These are phyloP conservation scores for Penicillium samsonianum DNA, from an alignment of 495 filamentous ascomycete species.

Conservation along the genomic window DNA sequence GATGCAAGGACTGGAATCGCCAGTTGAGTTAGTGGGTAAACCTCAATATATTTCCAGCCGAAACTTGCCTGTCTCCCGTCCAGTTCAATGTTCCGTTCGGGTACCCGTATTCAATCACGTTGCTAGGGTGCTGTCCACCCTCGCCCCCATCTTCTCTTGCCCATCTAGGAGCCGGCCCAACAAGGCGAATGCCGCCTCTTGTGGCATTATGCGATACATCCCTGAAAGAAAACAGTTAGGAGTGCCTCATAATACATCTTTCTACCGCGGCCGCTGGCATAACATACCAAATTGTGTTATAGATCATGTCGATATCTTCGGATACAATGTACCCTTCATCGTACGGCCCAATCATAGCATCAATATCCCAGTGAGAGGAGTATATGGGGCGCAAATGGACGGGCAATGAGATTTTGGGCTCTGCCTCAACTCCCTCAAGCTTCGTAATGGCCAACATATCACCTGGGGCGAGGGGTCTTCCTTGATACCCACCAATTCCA, in stretches of 20 bases:
- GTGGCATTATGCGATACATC: slow-evolving; percentile 60
- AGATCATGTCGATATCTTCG: slow-evolving; percentile 57
- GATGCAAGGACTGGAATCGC: slow-evolving; percentile 29
- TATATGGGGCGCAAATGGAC: slow-evolving; percentile 45
- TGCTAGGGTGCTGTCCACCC: slow-evolving; percentile 60
- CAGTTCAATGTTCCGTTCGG: slow-evolving; percentile 56
- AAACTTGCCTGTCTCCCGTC: slow-evolving; percentile 57
- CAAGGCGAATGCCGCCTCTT: slow-evolving; percentile 56
- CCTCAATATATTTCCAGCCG: not conserved
- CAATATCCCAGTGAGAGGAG: slow-evolving; percentile 47
- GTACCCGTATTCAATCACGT: slow-evolving; percentile 62
- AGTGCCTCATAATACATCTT: too few relatives aligned
- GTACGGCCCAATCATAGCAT: slow-evolving; percentile 59
- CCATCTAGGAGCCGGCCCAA: slow-evolving; percentile 58
- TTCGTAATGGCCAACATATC: slow-evolving; percentile 49
- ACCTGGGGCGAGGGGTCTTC: slow-evolving; percentile 52
- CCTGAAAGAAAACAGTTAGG: slow-evolving; percentile 25
- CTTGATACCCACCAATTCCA: slow-evolving; percentile 60
- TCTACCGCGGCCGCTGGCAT: not conserved
- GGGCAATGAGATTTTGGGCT: slow-evolving; percentile 32
- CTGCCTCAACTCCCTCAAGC: slow-evolving; percentile 26
- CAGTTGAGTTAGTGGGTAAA: not conserved
- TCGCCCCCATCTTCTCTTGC: slow-evolving; percentile 59
- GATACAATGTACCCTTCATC: slow-evolving; percentile 54
- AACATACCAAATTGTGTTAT: slow-evolving; percentile 42